Percentiles rank a stretch among this genome's conserved stretches.
These are phyloP conservation scores for Cystobasidiaceae sp. DNA, from an alignment of 1,284 basidiomycete genomes.

Conservation along the genomic window DNA sequence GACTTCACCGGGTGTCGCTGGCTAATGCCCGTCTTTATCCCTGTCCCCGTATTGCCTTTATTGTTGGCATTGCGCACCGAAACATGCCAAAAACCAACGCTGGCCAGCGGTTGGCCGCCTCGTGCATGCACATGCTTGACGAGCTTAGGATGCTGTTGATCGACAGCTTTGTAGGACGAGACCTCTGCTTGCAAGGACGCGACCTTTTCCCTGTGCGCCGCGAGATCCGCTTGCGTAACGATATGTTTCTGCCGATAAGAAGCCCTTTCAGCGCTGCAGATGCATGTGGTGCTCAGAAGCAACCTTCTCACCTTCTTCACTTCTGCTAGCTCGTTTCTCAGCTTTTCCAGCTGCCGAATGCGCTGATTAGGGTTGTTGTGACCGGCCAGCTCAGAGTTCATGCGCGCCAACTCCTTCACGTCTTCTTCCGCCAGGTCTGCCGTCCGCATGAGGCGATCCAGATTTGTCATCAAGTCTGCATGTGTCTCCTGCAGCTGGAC, in stretches of 20 bases:
- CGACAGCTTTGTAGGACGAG: slow-evolving; percentile 8
- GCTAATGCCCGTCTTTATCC: neutral
- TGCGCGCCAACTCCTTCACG: slow-evolving; percentile 13
- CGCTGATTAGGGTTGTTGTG: slow-evolving; percentile 28
- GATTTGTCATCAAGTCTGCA: slow-evolving; percentile 3
- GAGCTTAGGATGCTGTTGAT: slow-evolving; percentile 5
- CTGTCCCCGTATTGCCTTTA: neutral
- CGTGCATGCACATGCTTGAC: slow-evolving; percentile 22
- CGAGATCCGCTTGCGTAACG: slow-evolving; percentile 15
- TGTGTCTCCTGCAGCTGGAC: slow-evolving; percentile 22
- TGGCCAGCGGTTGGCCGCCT: neutral
- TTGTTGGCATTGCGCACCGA: neutral
- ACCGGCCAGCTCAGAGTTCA: slow-evolving; percentile 28
- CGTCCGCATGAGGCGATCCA: slow-evolving; percentile 20
- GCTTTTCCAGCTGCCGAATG: slow-evolving; percentile 26
- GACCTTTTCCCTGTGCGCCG: slow-evolving; percentile 3
- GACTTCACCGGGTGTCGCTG: slow-evolving; percentile 7
- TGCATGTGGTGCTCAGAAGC: neutral
- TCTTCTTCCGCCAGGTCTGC: slow-evolving; percentile 29
- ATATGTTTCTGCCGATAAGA: slow-evolving; percentile 2
- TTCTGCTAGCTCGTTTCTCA: slow-evolving; percentile 25
- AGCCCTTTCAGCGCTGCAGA: neutral
- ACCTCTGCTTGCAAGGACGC: slow-evolving; percentile 13
- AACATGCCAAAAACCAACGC: neutral
- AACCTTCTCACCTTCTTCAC: slow-evolving; percentile 25